phyloP scores from a whole-genome alignment of 192 early-diverging fungal genomes.

The Helicostylum pulchrum region DNA sequence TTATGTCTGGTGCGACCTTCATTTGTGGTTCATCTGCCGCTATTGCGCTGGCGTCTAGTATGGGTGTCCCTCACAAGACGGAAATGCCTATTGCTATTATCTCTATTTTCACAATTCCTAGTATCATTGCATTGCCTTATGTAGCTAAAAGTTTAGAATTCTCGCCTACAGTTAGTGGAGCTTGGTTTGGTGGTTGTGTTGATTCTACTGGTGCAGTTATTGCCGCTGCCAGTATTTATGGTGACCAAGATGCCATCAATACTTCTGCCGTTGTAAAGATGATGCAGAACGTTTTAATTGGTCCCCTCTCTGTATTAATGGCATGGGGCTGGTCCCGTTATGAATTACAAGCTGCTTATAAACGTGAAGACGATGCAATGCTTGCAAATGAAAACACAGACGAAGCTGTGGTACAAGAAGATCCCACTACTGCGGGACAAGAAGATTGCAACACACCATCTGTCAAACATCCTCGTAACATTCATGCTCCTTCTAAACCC shows the following conservation, averaged over 20 bases:
- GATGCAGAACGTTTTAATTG: conserved; percentile 55
- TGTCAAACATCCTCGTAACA: conserved; percentile 14
- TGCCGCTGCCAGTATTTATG: conserved; percentile 50
- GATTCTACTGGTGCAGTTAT: conserved; percentile 56
- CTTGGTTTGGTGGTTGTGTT: conserved; percentile 56
- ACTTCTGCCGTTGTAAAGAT: conserved; percentile 54
- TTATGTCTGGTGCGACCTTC: conserved; percentile 54
- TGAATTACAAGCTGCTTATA: conserved; percentile 27
- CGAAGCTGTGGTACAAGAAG: background rate
- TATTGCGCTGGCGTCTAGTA: conserved; percentile 42
- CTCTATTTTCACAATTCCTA: conserved; percentile 53
- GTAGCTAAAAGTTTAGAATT: conserved; percentile 43
- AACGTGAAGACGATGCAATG: conserved; percentile 15
- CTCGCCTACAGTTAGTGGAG: conserved; percentile 41
- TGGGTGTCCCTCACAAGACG: conserved; percentile 45
- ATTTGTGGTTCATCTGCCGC: conserved; percentile 54
- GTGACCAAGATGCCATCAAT: conserved; percentile 40
- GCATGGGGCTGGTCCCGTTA: conserved; percentile 45
- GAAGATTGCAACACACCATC: conserved; percentile 2
- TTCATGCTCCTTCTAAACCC: conserved; percentile 9
- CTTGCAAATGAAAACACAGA: background rate
- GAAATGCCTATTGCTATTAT: conserved; percentile 57
- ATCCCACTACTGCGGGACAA: background rate
- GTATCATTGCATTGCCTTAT: conserved; percentile 51
- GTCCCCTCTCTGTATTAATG: conserved; percentile 47